Percentiles rank a stretch among this genome's conserved stretches.
Evolutionary conservation across 2,329 filamentous ascomycete species (phyloP).

Genomic region (Stemphylium vesicarium): DNA sequence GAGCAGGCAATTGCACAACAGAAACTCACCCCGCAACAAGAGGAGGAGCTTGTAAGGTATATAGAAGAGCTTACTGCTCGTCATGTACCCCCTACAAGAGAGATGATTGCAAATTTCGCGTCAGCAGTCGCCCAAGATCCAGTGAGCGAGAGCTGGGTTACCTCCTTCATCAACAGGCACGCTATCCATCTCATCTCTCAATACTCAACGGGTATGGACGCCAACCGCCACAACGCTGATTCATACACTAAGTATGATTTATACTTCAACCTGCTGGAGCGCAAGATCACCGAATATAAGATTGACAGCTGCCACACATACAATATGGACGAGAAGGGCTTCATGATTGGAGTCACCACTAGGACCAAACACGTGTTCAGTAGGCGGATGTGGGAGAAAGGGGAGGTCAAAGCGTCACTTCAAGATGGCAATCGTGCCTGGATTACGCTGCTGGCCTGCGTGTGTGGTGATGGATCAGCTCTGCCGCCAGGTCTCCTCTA

Average conservation of each 20-base stretch:
- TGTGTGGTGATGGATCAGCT: slow-evolving; percentile 5
- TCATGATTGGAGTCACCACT: too few species aligned
- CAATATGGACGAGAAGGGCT: too few species aligned
- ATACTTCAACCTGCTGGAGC: slow-evolving; percentile 7
- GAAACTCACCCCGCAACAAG: not conserved
- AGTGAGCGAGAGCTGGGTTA: too few species aligned
- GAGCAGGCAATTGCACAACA: not conserved
- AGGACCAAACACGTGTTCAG: not conserved
- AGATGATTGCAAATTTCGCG: too few species aligned
- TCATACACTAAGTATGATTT: slow-evolving; percentile 7
- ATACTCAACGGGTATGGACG: too few species aligned
- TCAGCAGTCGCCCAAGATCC: too few species aligned
- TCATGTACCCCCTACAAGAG: too few species aligned
- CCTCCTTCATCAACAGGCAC: too few species aligned
- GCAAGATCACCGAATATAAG: not conserved
- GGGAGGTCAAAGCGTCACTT: not conserved
- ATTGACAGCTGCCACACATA: too few species aligned
- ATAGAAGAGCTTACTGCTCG: too few species aligned
- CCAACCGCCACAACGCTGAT: too few species aligned
- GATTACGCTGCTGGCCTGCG: not conserved
- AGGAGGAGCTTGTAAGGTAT: not conserved
- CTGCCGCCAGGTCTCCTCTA: not conserved
- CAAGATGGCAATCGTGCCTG: slow-evolving; percentile 6
- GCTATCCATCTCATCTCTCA: too few species aligned
- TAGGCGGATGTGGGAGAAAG: not conserved